Evolutionary conservation across 805 yeast genomes (phyloP), one percentile per base, ranked within the genome.

Genomic region (Myxozyma geophila): DNA sequence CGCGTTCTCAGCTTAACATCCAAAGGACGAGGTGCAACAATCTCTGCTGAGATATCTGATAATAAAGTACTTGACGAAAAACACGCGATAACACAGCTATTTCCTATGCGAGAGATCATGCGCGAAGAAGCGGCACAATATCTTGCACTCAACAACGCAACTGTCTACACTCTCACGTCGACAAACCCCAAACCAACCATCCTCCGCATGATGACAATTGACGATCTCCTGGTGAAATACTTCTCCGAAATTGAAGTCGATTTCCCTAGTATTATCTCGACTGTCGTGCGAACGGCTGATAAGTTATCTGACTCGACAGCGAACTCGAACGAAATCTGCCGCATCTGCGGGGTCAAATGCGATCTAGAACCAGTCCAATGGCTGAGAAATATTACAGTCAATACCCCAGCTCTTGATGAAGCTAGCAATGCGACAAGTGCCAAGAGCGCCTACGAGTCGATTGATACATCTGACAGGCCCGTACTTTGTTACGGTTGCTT

Each of bases 201-300:
- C 61, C 82, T 86, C 17, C 89, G 86, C 73, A 86, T 87, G 69
- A 89, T 87, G 81, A 89, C 96, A 1, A 87, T 93, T 19, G 87
- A 89, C 70, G 96, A 90, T 71, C 80, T 93, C 55, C 86, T 92
- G 0, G 79, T 85, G 35, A 83, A 85, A 55, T 93, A 93, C 74
- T 90, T 90, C 70, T 81, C 79, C 37, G 80, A 81, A 40, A 84
- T 92, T 28, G 96, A 90, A 71, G 81, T 81, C 6, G 92, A 86
- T 15, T 92, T 92, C 72, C 92, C 96, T 0, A 90, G 93, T 61
- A 89, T 93, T 1, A 92, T 92, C 2, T 88, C 97, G 0, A 92
- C 98, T 0, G 98, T 93, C 21, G 92, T 92, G 13, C 87, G 90
- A 68, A 92, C 96, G 0, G 97, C 95, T 5, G 87, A 87, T 54